phyloP scores from a whole-genome alignment of 441 rosid species.

The Flueggea neowawraea region DNA sequence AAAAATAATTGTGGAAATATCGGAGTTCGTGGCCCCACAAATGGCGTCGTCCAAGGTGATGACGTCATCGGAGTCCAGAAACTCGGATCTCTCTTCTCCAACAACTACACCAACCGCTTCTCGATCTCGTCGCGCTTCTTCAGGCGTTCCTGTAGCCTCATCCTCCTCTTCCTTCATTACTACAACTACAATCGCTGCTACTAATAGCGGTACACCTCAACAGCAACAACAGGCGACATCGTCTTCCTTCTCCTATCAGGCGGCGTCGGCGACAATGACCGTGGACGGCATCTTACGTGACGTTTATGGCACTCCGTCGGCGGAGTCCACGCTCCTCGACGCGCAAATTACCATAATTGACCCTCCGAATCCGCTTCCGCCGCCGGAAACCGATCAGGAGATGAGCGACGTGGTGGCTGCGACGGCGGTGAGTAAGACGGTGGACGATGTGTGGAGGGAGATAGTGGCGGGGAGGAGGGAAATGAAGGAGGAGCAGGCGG shows the following conservation, averaged over 20 bases:
- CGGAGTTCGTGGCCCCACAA: slow-evolving; percentile 19
- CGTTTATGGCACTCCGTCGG: slow-evolving; percentile 26
- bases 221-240: too few relatives aligned
- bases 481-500: slow-evolving; percentile 63
- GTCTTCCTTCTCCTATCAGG: background rate
- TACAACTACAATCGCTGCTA: too few relatives aligned
- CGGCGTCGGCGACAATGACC: slow-evolving; percentile 29
- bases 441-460: slow-evolving; percentile 84
- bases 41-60: slow-evolving; percentile 71
- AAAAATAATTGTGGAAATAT: background rate
- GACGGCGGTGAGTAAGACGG: slow-evolving; percentile 36
- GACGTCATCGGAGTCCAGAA: slow-evolving; percentile 53
- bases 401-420: background rate
- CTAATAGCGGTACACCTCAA: too few relatives aligned
- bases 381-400: slow-evolving; percentile 2
- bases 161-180: background rate
- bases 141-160: slow-evolving; percentile 32
- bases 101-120: slow-evolving; percentile 6
- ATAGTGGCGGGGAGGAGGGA: slow-evolving; percentile 54
- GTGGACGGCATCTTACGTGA: slow-evolving; percentile 53
- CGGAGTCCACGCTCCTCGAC: slow-evolving; percentile 45
- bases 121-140: slow-evolving; percentile 43
- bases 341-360: slow-evolving; percentile 46
- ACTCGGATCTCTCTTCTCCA: slow-evolving; percentile 41
- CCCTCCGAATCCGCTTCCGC: slow-evolving; percentile 19